phyloP scores from a whole-genome alignment of 345 rosid species.

The Triadica sebifera region DNA sequence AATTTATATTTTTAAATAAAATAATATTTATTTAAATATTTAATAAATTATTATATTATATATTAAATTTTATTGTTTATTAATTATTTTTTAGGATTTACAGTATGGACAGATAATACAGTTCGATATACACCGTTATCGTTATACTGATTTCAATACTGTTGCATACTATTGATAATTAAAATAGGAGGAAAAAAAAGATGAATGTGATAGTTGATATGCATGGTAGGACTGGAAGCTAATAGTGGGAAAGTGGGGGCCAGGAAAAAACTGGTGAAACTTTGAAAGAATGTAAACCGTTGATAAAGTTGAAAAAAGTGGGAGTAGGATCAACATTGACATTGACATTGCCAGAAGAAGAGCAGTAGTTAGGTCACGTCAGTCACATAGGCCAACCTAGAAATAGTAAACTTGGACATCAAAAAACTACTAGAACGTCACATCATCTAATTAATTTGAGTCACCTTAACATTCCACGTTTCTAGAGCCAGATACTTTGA shows the following conservation, averaged over 20 bases:
- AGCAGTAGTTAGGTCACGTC: not conserved
- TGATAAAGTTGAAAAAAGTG: not conserved
- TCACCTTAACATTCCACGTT: constrained; percentile 4
- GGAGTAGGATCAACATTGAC: not conserved
- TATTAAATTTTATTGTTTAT: too few relatives aligned
- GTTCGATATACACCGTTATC: too few relatives aligned
- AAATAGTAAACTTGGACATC: not conserved
- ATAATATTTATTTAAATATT: too few relatives aligned
- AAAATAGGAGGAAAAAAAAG: too few relatives aligned
- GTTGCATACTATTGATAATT: too few relatives aligned
- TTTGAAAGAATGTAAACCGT: not conserved
- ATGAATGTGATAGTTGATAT: not conserved
- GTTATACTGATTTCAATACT: too few relatives aligned
- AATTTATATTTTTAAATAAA: too few relatives aligned
- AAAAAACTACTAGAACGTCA: not conserved
- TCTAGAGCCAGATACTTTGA: not conserved
- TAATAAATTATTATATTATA: too few relatives aligned
- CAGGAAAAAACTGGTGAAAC: not conserved
- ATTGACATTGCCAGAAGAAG: too few relatives aligned
- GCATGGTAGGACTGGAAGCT: not conserved
- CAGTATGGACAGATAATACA: too few relatives aligned
- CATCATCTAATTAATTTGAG: not conserved
- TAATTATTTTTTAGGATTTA: too few relatives aligned
- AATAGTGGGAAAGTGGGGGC: constrained; percentile 5
- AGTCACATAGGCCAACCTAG: constrained; percentile 7